phyloP scores from a whole-genome alignment of 1,284 basidiomycete species.

The Ceratobasidium theobromae region DNA sequence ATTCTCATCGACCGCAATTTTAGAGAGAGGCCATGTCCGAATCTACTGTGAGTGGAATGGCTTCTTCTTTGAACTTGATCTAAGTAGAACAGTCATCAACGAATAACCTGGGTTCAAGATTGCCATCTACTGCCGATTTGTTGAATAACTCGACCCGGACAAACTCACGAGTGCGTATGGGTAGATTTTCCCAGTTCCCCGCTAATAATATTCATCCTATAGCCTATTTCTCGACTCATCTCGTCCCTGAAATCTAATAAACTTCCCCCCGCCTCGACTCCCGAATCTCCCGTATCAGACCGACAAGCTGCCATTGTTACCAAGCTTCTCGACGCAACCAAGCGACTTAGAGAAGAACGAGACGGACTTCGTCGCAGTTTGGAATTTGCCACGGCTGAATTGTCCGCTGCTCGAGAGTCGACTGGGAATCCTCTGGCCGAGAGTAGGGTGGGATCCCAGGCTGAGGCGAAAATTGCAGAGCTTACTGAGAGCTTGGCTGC shows the following conservation, averaged over 20 bases:
- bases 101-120: not conserved
- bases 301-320: slow-evolving; percentile 20
- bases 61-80: not conserved
- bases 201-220: not conserved
- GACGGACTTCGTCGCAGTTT: not conserved
- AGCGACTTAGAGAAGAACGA: slow-evolving; percentile 11
- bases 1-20: too few species aligned
- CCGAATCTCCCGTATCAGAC: slow-evolving; percentile 28
- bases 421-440: not conserved
- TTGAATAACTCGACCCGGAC: not conserved
- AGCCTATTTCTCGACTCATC: slow-evolving; percentile 9
- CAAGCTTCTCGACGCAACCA: slow-evolving; percentile 22
- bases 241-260: slow-evolving; percentile 10
- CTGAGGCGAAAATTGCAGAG: slow-evolving; percentile 16
- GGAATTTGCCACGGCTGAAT: slow-evolving; percentile 13
- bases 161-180: not conserved
- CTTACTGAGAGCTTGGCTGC: slow-evolving; percentile 14
- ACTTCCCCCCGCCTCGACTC: not conserved
- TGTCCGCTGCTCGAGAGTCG: not conserved
- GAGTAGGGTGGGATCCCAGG: not conserved
- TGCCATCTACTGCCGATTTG: slow-evolving; percentile 10
- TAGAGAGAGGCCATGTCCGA: too few species aligned
- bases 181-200: not conserved
- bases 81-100: not conserved
- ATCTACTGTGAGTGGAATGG: slow-evolving; percentile 1